Conservation (phyloP, 75 land plant species). For the Pinus tabuliformis region DNA sequence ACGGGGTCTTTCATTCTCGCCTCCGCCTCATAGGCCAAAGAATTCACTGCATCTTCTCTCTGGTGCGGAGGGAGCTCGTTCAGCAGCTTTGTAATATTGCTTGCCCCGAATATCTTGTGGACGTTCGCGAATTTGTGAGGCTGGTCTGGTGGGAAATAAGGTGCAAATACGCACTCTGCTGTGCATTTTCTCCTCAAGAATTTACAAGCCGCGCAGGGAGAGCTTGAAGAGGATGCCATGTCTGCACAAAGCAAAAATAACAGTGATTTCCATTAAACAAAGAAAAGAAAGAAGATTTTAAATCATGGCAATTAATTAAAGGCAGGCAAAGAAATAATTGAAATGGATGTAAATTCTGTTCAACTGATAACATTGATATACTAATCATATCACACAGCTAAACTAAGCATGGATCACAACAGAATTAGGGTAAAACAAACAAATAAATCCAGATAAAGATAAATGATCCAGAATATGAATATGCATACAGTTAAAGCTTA, state of each 20-base stretch:
- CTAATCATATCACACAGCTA: too few relatives aligned
- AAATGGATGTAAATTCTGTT: too few relatives aligned
- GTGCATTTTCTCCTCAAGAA: slow-evolving; percentile 52
- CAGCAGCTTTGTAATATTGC: slow-evolving; percentile 64
- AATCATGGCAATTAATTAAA: too few relatives aligned
- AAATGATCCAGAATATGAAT: too few relatives aligned
- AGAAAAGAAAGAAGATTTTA: too few relatives aligned
- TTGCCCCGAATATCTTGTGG: slow-evolving; percentile 64
- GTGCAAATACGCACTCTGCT: slow-evolving; percentile 60
- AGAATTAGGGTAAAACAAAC: too few relatives aligned
- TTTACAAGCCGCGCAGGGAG: slow-evolving; percentile 59
- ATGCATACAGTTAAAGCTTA: too few relatives aligned
- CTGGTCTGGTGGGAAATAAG: slow-evolving; percentile 60
- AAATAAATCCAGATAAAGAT: too few relatives aligned
- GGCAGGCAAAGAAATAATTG: too few relatives aligned
- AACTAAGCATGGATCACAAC: too few relatives aligned
- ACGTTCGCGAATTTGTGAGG: slow-evolving; percentile 61
- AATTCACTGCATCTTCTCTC: slow-evolving; percentile 60
- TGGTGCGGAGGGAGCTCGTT: slow-evolving; percentile 55
- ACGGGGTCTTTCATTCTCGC: slow-evolving; percentile 60
- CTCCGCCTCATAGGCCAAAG: slow-evolving; percentile 65
- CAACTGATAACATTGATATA: too few relatives aligned
- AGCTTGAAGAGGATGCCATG: slow-evolving; percentile 26
- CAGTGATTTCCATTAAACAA: neutral
- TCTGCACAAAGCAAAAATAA: neutral